Conservation (phyloP, 805 yeast species). For the Scheffersomyces stipitis region DNA sequence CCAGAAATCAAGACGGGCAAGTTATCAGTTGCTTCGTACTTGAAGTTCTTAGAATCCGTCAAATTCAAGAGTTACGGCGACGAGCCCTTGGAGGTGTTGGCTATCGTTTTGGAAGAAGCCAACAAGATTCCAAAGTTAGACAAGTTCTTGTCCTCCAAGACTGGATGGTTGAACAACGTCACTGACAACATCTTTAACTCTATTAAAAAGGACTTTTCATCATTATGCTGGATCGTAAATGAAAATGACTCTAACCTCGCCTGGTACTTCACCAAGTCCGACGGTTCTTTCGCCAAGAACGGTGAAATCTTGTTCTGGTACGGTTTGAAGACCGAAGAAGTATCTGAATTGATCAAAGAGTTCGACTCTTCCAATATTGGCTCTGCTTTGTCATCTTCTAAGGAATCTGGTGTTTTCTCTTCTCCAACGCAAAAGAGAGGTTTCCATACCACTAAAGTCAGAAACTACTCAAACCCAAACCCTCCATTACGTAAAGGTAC, state of each 20-base stretch:
- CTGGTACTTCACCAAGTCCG: constrained; percentile 91
- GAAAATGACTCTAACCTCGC: constrained; percentile 89
- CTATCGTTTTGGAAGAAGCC: constrained; percentile 66
- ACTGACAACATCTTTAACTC: constrained; percentile 91
- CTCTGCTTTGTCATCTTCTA: constrained; percentile 35
- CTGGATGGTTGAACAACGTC: constrained; percentile 97
- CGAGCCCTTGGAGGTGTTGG: constrained; percentile 92
- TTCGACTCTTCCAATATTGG: constrained; percentile 37
- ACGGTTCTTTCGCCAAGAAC: constrained; percentile 87
- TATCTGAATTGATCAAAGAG: constrained; percentile 60
- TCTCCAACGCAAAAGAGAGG: constrained; percentile 51
- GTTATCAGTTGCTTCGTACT: constrained; percentile 76
- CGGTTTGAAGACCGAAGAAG: constrained; percentile 70
- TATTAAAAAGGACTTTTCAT: constrained; percentile 67
- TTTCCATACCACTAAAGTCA: constrained; percentile 39
- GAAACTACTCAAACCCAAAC: constrained; percentile 55
- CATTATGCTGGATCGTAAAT: constrained; percentile 83
- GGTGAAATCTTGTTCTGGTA: constrained; percentile 95
- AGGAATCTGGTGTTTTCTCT: constrained; percentile 49
- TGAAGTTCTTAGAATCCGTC: constrained; percentile 63
- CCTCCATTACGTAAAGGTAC: constrained; percentile 69
- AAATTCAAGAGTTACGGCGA: constrained; percentile 84
- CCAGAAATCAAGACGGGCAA: constrained; percentile 69
- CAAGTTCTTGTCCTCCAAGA: constrained; percentile 80
- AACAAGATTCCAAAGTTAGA: constrained; percentile 66